Evolutionary conservation across 1,139 yeast genomes (phyloP).

Genomic region (Nakaseomyces glabratus): DNA sequence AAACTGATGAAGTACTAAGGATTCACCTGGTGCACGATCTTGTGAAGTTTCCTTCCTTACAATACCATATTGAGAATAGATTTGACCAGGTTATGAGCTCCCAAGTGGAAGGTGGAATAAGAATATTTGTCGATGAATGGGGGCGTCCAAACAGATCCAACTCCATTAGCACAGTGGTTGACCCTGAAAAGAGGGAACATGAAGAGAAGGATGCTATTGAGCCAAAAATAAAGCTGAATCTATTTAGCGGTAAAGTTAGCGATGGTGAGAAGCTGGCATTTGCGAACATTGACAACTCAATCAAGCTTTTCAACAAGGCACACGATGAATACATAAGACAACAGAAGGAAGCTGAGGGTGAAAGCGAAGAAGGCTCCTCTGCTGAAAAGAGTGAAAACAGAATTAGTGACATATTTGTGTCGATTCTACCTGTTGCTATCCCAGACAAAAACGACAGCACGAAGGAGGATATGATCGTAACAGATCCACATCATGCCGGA

Average conservation of each 20-base stretch:
- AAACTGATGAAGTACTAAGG: conserved; percentile 64
- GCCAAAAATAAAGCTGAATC: conserved; percentile 39
- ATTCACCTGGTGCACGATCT: conserved; percentile 81
- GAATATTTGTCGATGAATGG: conserved; percentile 44
- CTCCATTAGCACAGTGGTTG: conserved; percentile 6
- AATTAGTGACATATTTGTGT: conserved; percentile 58
- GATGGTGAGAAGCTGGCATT: conserved; percentile 87
- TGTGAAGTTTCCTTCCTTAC: conserved; percentile 59
- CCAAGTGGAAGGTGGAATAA: conserved; percentile 86
- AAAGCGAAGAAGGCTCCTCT: conserved; percentile 11
- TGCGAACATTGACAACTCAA: conserved; percentile 75
- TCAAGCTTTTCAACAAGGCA: conserved; percentile 39
- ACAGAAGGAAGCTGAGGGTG: conserved; percentile 22
- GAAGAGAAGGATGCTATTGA: conserved; percentile 19
- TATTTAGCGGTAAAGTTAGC: conserved; percentile 65
- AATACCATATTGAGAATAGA: conserved; percentile 53
- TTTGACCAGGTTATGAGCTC: conserved; percentile 70
- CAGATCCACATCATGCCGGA: conserved; percentile 35
- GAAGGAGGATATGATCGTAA: conserved; percentile 30
- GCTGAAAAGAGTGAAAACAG: conserved; percentile 34
- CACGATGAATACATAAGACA: conserved; percentile 28
- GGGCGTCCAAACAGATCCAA: conserved; percentile 23
- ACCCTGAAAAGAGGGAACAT: conserved; percentile 1
- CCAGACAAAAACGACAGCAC: conserved; percentile 27
- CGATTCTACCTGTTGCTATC: conserved; percentile 54